Conservation (phyloP, 2,329 filamentous ascomycete species). For the Pseudogymnoascus sp. region DNA sequence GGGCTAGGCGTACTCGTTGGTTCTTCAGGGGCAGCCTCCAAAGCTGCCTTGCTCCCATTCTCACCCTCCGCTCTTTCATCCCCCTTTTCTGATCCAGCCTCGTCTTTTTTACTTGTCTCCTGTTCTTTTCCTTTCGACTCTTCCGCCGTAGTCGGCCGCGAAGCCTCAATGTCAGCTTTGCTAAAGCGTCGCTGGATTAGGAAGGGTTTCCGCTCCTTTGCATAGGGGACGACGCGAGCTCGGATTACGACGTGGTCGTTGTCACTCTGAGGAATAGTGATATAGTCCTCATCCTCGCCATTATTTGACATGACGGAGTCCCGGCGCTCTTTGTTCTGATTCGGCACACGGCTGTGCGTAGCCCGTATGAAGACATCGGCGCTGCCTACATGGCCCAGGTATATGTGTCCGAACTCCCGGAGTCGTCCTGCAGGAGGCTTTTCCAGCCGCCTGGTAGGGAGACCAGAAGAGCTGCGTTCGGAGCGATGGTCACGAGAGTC, state of each 20-base stretch:
- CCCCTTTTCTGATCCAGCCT: background rate
- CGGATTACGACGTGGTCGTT: conserved; percentile 32
- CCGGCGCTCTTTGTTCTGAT: background rate
- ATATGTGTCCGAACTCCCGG: conserved; percentile 35
- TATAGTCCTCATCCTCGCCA: background rate
- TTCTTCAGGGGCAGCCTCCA: conserved; percentile 7
- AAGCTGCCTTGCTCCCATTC: background rate
- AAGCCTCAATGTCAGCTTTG: conserved; percentile 34
- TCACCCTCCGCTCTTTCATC: background rate
- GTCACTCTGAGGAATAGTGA: background rate
- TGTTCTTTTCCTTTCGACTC: background rate
- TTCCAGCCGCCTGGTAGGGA: conserved; percentile 21
- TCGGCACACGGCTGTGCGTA: conserved; percentile 33
- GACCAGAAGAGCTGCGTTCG: background rate
- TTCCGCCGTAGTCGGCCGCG: background rate
- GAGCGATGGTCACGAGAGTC: background rate
- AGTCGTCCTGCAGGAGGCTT: conserved; percentile 30
- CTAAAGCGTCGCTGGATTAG: conserved; percentile 41
- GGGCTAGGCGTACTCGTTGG: conserved; percentile 1
- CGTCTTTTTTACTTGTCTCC: background rate
- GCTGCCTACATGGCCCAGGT: conserved; percentile 34
- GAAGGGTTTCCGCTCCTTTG: conserved; percentile 37
- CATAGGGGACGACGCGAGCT: conserved; percentile 37
- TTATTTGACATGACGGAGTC: background rate
- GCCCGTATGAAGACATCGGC: conserved; percentile 41